Evolutionary conservation across 2,329 filamentous ascomycete genomes (phyloP).

Genomic region (Alternaria metachromatica): DNA sequence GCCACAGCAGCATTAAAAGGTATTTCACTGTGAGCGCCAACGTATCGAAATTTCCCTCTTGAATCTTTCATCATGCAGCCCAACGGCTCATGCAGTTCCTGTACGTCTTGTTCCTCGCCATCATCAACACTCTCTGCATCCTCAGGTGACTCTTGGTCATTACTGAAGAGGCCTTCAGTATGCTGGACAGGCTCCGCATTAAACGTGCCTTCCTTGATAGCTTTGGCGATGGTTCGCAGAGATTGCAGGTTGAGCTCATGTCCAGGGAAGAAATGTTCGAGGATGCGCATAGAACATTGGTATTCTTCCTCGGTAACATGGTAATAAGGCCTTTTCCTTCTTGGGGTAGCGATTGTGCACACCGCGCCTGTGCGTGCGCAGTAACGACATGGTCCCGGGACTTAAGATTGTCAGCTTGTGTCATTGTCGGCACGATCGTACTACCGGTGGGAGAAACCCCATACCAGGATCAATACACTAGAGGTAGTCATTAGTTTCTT

Average conservation of each 20-base stretch:
- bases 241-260: conserved; percentile 45
- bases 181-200: conserved; percentile 30
- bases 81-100: conserved; percentile 45
- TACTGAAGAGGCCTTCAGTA: conserved; percentile 31
- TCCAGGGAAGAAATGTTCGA: conserved; percentile 47
- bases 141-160: conserved; percentile 28
- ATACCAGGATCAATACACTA: conserved; percentile 50
- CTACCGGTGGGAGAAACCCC: conserved; percentile 10
- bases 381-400: conserved; percentile 49
- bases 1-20: conserved; percentile 48
- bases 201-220: conserved; percentile 40
- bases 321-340: conserved; percentile 48
- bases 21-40: conserved; percentile 47
- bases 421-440: conserved; percentile 3
- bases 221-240: conserved; percentile 42
- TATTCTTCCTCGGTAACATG: conserved; percentile 51
- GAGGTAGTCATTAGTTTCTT: conserved; percentile 31
- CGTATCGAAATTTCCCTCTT: conserved; percentile 42
- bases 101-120: conserved; percentile 39
- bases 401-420: conserved; percentile 32
- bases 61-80: conserved; percentile 50
- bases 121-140: conserved; percentile 34
- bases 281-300: conserved; percentile 46
- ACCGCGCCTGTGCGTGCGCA: conserved; percentile 46
- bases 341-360: conserved; percentile 46